phyloP scores from a whole-genome alignment of 495 filamentous ascomycete genomes.

The Alectoria sarmentosa region DNA sequence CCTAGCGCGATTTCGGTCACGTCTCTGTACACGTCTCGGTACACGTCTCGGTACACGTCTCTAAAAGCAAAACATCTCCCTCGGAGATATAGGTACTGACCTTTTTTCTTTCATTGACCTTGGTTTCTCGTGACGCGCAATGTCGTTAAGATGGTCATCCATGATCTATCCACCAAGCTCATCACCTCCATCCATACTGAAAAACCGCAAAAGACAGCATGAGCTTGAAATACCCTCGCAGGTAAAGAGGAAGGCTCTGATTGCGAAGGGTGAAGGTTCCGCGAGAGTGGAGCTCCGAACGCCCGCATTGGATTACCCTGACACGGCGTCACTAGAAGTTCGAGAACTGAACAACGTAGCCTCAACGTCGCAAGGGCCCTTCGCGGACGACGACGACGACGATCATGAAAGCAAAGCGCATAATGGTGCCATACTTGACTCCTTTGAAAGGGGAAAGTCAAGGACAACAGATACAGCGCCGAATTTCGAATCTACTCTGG shows the following conservation, averaged over 20 bases:
- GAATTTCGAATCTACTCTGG: neutral
- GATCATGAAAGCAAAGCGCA: slow-evolving; percentile 11
- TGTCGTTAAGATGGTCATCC: slow-evolving; percentile 59
- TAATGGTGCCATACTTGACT: neutral
- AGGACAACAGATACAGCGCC: neutral
- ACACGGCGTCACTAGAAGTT: neutral
- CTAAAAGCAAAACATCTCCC: too few relatives aligned
- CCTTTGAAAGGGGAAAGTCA: neutral
- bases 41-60: neutral
- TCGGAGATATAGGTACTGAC: too few relatives aligned
- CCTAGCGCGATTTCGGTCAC: neutral
- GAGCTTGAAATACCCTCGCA: slow-evolving; percentile 33
- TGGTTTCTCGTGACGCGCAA: slow-evolving; percentile 23
- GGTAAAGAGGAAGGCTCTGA: slow-evolving; percentile 21
- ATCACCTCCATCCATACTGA: slow-evolving; percentile 34
- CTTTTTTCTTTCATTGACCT: neutral
- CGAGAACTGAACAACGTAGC: slow-evolving; percentile 8
- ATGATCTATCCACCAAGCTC: slow-evolving; percentile 50
- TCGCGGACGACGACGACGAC: slow-evolving; percentile 37
- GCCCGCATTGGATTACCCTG: neutral
- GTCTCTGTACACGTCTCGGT: neutral
- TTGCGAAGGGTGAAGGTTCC: neutral
- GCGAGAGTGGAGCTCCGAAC: neutral
- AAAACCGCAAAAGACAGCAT: slow-evolving; percentile 39
- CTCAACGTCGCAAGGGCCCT: slow-evolving; percentile 41